phyloP scores from a whole-genome alignment of 106 monocot genomes.

The Vanilla planifolia region DNA sequence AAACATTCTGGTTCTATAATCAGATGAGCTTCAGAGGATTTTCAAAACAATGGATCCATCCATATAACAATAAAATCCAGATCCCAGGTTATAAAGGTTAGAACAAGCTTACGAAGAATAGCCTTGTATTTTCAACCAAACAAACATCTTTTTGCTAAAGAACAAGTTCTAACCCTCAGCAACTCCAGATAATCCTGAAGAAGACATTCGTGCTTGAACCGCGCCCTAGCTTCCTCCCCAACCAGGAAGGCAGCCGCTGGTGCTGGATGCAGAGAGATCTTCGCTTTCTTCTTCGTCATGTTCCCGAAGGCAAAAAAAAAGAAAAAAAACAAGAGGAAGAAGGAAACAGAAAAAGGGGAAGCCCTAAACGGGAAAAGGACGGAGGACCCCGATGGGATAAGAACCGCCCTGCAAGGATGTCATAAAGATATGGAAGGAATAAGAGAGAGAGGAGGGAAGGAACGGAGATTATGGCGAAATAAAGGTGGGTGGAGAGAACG shows the following conservation, averaged over 20 bases:
- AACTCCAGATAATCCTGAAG: constrained; percentile 38
- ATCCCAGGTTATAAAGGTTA: neutral
- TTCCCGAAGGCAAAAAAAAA: neutral
- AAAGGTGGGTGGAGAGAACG: constrained; percentile 9
- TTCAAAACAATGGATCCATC: too few species aligned
- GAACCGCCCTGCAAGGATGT: constrained; percentile 4
- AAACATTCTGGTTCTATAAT: neutral
- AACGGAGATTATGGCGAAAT: constrained; percentile 22
- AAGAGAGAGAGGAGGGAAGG: neutral
- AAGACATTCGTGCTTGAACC: constrained; percentile 25
- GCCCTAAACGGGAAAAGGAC: neutral
- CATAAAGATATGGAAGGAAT: constrained; percentile 12
- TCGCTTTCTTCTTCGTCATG: constrained; percentile 34
- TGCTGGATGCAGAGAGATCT: constrained; percentile 10
- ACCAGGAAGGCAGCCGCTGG: constrained; percentile 11
- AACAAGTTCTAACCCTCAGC: constrained; percentile 21
- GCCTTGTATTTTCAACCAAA: neutral
- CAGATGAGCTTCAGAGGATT: neutral
- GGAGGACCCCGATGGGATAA: neutral
- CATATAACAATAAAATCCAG: neutral
- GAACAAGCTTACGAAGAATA: neutral
- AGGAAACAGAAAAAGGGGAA: neutral
- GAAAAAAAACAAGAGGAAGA: neutral
- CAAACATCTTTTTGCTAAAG: too few species aligned
- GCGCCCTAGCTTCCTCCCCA: constrained; percentile 19